These are phyloP conservation scores for Candida boleticola DNA, from an alignment of 805 yeast genomes.

Conservation along the genomic window DNA sequence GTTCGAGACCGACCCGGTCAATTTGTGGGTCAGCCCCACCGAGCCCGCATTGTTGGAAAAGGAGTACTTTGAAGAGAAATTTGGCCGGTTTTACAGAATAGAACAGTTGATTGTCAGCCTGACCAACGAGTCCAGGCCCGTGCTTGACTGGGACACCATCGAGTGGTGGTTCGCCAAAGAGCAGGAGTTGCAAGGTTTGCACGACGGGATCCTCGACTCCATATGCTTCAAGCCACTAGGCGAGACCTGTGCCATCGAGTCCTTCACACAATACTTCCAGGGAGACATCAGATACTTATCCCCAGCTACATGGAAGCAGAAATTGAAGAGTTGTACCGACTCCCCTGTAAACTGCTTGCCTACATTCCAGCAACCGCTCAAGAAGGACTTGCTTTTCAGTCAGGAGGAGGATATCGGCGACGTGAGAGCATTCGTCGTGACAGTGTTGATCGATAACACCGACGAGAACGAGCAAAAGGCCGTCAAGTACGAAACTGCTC, in stretches of 20 bases:
- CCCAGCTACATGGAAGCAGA: conserved; percentile 53
- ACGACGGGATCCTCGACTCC: conserved; percentile 47
- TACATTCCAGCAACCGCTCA: conserved; percentile 84
- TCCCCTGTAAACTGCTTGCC: conserved; percentile 92
- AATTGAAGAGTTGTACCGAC: conserved; percentile 59
- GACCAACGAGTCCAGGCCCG: conserved; percentile 58
- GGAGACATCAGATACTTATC: conserved; percentile 55
- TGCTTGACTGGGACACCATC: conserved; percentile 62
- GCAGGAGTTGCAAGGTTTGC: conserved; percentile 36
- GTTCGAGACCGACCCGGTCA: conserved; percentile 77
- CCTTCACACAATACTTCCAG: conserved; percentile 83
- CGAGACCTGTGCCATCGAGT: conserved; percentile 78
- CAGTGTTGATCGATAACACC: conserved; percentile 62
- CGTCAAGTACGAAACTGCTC: conserved; percentile 65
- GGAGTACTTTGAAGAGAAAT: conserved; percentile 67
- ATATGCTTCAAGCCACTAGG: conserved; percentile 83
- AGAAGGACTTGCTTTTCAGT: conserved; percentile 61
- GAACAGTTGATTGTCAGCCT: conserved; percentile 68
- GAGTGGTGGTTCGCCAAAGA: conserved; percentile 92
- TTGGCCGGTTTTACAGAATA: conserved; percentile 89
- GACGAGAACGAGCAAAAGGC: conserved; percentile 43
- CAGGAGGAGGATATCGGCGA: conserved; percentile 47
- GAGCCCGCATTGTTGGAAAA: conserved; percentile 71
- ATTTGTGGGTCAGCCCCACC: conserved; percentile 83
- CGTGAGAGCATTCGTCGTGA: conserved; percentile 73